A percentile compares a stretch with the other conserved stretches of the same genome.
Conservation (phyloP, 306 rosid genomes). For the Casuarina equisetifolia region DNA sequence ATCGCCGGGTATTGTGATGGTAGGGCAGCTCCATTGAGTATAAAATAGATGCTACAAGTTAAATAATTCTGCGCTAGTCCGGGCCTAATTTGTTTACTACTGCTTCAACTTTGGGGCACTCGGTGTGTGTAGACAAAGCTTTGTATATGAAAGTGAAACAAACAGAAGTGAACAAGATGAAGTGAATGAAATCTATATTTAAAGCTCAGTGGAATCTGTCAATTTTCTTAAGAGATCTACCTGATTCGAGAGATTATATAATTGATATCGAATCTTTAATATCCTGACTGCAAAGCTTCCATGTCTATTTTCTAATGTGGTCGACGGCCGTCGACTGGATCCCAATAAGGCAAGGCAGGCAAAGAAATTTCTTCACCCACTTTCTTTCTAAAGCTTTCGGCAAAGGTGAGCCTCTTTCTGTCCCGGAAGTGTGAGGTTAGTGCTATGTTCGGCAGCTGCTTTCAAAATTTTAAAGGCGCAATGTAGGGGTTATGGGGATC, state of each 20-base stretch:
- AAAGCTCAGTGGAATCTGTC: conserved; percentile 21
- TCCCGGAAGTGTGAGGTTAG: background rate
- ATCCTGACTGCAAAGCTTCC: conserved; percentile 24
- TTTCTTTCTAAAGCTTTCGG: background rate
- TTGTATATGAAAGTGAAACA: background rate
- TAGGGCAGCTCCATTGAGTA: background rate
- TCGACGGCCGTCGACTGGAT: conserved; percentile 16
- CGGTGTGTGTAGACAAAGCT: background rate
- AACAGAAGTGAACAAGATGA: background rate
- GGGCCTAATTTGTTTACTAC: background rate
- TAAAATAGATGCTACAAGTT: background rate
- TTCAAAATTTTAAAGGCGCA: background rate
- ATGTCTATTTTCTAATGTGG: conserved; percentile 4
- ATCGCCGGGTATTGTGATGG: background rate
- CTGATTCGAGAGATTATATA: conserved; percentile 4
- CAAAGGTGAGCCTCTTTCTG: background rate
- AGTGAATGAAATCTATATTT: background rate
- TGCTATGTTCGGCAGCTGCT: conserved; percentile 22
- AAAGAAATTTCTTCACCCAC: background rate
- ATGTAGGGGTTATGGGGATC: conserved; percentile 35
- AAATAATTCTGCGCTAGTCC: background rate
- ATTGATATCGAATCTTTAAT: conserved; percentile 19
- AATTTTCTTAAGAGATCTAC: background rate
- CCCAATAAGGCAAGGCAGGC: conserved; percentile 24
- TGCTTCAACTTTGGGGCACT: background rate